Evolutionary conservation across 805 yeast species (phyloP).

Genomic region (Spathaspora passalidarum): DNA sequence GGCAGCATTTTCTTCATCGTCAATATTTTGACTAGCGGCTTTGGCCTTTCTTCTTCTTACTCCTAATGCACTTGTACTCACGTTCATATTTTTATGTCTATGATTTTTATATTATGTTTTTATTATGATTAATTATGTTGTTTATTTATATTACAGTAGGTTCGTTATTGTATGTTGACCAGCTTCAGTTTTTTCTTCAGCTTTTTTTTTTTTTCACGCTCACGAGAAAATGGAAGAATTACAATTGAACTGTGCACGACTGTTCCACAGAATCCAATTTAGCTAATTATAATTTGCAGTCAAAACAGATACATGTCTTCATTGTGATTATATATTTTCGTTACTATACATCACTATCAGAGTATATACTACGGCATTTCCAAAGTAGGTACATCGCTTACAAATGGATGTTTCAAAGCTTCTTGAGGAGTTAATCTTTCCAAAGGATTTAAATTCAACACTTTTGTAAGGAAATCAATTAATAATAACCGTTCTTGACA

Average conservation of each 20-base stretch:
- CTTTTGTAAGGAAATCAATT: slow-evolving; percentile 73
- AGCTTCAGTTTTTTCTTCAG: not conserved
- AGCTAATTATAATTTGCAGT: too few relatives aligned
- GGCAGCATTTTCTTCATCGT: slow-evolving; percentile 92
- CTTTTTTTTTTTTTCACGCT: not conserved
- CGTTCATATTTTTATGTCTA: slow-evolving; percentile 64
- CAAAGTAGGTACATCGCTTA: slow-evolving; percentile 34
- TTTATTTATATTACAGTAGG: not conserved
- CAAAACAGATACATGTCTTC: too few relatives aligned
- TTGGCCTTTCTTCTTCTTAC: slow-evolving; percentile 63
- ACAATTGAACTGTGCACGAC: not conserved
- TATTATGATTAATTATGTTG: too few relatives aligned
- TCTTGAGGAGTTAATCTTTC: slow-evolving; percentile 98
- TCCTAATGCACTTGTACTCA: slow-evolving; percentile 84
- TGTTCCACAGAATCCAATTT: too few relatives aligned
- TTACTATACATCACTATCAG: not conserved
- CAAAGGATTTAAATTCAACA: slow-evolving; percentile 81
- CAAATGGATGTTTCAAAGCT: slow-evolving; percentile 87
- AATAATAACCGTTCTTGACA: slow-evolving; percentile 67
- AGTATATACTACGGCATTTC: not conserved
- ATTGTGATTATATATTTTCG: not conserved
- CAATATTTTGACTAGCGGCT: slow-evolving; percentile 54
- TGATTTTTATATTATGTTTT: not conserved
- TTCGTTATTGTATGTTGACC: not conserved
- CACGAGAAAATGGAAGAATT: not conserved